phyloP scores from a whole-genome alignment of 495 filamentous ascomycete genomes.

The Eremomyces bilateralis region DNA sequence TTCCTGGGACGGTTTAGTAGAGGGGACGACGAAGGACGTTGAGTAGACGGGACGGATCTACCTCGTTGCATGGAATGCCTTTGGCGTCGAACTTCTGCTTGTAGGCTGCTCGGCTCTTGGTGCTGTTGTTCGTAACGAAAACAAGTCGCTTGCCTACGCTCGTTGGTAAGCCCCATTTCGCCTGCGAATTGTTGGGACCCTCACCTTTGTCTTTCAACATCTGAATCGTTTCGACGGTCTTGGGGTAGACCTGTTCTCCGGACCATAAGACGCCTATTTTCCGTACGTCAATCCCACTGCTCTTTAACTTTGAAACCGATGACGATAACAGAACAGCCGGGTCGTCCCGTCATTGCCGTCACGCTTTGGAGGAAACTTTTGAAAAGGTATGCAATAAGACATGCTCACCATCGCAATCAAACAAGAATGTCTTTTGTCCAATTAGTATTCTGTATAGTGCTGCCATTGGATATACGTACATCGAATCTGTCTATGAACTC shows the following conservation, averaged over 20 bases:
- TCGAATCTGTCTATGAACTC: slow-evolving; percentile 81
- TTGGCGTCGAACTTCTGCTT: slow-evolving; percentile 69
- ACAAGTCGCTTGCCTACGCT: slow-evolving; percentile 64
- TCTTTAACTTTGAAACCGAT: no score
- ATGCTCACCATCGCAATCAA: slow-evolving; percentile 95
- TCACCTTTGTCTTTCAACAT: slow-evolving; percentile 59
- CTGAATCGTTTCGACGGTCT: slow-evolving; percentile 61
- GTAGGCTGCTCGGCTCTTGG: slow-evolving; percentile 83
- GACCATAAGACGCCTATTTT: slow-evolving; percentile 83
- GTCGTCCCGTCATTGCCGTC: no score
- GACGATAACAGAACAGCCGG: no score
- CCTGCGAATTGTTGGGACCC: neutral
- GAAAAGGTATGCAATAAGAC: no score
- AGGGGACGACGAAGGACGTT: neutral
- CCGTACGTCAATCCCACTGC: no score
- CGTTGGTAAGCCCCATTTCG: no score
- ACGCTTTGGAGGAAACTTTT: no score
- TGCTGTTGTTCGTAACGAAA: slow-evolving; percentile 98
- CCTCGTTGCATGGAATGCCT: slow-evolving; percentile 52
- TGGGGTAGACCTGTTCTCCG: slow-evolving; percentile 69
- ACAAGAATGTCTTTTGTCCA: no score
- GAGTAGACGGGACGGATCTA: slow-evolving; percentile 14
- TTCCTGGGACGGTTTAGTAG: slow-evolving; percentile 27
- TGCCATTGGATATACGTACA: slow-evolving; percentile 42
- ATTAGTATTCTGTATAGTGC: no score